Conservation (phyloP, 2,329 filamentous ascomycete species). For the Onygenales sp. region DNA sequence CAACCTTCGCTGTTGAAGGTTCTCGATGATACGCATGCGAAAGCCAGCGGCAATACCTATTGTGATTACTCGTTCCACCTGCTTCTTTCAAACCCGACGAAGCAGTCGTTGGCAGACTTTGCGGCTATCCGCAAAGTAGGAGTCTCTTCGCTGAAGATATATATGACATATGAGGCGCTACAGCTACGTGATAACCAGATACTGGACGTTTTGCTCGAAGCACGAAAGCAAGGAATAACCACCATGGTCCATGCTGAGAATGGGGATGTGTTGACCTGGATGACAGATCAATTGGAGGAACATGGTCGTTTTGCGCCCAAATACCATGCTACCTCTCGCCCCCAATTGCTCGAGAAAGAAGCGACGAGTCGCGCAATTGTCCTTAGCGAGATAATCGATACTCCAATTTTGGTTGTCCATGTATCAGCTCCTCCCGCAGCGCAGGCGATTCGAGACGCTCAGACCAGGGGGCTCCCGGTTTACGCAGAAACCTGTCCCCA, state of each 20-base stretch:
- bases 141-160: conserved; percentile 33
- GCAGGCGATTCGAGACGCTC: not conserved
- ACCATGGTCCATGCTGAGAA: conserved; percentile 44
- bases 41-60: conserved; percentile 36
- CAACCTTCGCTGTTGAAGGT: conserved; percentile 35
- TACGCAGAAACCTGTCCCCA: not conserved
- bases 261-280: conserved; percentile 36
- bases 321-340: conserved; percentile 39
- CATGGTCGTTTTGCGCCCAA: conserved; percentile 32
- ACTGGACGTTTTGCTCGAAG: conserved; percentile 41
- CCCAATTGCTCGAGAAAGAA: conserved; percentile 40
- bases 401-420: not conserved
- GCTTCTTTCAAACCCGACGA: conserved; percentile 41
- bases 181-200: conserved; percentile 28
- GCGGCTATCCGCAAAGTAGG: conserved; percentile 16
- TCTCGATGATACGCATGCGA: conserved; percentile 32
- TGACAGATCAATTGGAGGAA: conserved; percentile 33
- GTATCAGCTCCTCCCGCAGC: not conserved
- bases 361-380: conserved; percentile 30
- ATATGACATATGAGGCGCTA: conserved; percentile 34
- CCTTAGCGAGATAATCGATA: not conserved
- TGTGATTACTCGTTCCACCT: conserved; percentile 45
- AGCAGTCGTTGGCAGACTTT: conserved; percentile 18
- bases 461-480: not conserved
- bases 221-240: conserved; percentile 37